A percentile compares a stretch with the other conserved stretches of the same genome.
Evolutionary conservation across 768 basidiomycete species (phyloP).

Genomic region (Guyanaporus albipodus): DNA sequence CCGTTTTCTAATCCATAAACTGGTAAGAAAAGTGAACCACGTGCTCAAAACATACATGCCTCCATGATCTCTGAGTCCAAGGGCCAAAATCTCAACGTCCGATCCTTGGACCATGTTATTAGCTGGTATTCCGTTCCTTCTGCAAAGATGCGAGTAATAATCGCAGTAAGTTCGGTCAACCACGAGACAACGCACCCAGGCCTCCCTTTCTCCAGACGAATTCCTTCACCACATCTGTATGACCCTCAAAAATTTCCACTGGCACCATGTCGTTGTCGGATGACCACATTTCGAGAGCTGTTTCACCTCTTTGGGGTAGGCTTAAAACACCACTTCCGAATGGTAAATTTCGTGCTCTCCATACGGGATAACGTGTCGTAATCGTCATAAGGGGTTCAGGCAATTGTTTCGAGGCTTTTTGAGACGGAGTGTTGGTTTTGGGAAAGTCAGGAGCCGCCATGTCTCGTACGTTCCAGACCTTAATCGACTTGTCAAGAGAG

Average conservation of each 20-base stretch:
- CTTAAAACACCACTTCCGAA: constrained; percentile 88
- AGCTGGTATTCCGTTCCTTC: constrained; percentile 57
- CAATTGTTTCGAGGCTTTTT: constrained; percentile 6
- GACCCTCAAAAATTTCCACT: constrained; percentile 79
- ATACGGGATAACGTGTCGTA: constrained; percentile 82
- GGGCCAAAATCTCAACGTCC: constrained; percentile 89
- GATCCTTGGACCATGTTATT: constrained; percentile 86
- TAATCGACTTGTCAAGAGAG: constrained; percentile 91
- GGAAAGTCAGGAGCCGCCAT: constrained; percentile 15
- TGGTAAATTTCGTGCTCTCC: constrained; percentile 89
- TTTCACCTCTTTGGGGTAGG: constrained; percentile 84
- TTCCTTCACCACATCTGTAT: constrained; percentile 93
- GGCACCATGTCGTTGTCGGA: constrained; percentile 34
- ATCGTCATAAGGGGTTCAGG: constrained; percentile 50
- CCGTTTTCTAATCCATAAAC: constrained; percentile 43
- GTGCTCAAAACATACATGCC: constrained; percentile 34
- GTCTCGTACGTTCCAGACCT: constrained; percentile 59
- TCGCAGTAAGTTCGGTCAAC: not conserved
- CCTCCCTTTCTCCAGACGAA: constrained; percentile 90
- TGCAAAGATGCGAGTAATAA: constrained; percentile 7
- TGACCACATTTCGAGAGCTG: constrained; percentile 80
- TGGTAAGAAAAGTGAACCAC: constrained; percentile 8
- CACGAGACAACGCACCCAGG: constrained; percentile 39
- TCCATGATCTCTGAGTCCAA: constrained; percentile 67
- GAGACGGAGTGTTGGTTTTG: constrained; percentile 3